Base-by-base conservation (phyloP, 371 early-diverging fungal genomes). In the Umbelopsis sp. region DNA sequence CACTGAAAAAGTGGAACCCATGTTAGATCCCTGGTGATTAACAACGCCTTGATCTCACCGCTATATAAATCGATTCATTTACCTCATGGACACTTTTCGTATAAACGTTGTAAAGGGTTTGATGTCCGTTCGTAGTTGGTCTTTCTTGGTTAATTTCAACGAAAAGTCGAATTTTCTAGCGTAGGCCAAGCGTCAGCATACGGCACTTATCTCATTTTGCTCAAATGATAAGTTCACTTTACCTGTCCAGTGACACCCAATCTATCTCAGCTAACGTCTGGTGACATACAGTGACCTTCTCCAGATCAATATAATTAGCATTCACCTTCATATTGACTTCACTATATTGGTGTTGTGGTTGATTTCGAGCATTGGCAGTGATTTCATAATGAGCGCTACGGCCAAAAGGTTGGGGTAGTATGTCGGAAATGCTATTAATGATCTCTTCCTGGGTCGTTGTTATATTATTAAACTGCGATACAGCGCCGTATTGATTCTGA, bases 71-170 rank as follows among this genome's bases (percentile, higher is more conserved):
- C 22, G 3, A 4, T 44, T 22, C 14, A 4, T 41, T 69, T 82
- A 82, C 82, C 80, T 72, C 10, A 83, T 71, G 20, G 83, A 76
- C 0, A 78, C 53, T 50, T 77, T 76, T 50, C 82, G 79, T n/a
- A 76, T 74, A 65, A 86, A 86, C 0, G 84, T 76, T 3, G 67
- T 76, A 44, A 76, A 84, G 0, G 86, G 86, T 37, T 80, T 81
- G 5, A 80, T 80, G 51, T 83, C 79, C n/a, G 51, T 32, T 7
- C 83, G 66, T 8, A 78, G 44, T 11, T 70, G 50, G 22, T 76
- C 72, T 46, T 75, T 66, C 0, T 76, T 63, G 1, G 72, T 65
- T 11, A 86, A 32, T 6, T 67, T 69, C 22, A 84, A 45, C 20
- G 79, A 72, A 44, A 84, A 86, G 32, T 86, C 86, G 29, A 73